phyloP scores from a whole-genome alignment of 192 early-diverging fungal species.

The Backusella parvicylindrica region DNA sequence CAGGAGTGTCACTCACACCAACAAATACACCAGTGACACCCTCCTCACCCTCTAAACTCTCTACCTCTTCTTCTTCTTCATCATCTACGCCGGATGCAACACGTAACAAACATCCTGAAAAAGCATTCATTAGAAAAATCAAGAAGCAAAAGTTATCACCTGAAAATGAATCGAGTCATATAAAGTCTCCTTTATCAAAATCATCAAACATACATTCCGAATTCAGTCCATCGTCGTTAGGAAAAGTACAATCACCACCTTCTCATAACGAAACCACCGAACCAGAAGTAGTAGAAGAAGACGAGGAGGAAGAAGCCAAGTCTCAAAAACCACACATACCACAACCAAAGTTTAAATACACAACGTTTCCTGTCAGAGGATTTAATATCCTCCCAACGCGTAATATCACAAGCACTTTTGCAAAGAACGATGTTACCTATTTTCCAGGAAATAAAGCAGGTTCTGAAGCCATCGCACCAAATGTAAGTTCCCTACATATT shows the following conservation, averaged over 20 bases:
- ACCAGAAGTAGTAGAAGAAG: neutral
- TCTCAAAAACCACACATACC: neutral
- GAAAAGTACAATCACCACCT: neutral
- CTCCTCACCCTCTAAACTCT: neutral
- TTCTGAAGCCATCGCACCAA: conserved; percentile 13
- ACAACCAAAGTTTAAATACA: conserved; percentile 48
- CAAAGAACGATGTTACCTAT: conserved; percentile 44
- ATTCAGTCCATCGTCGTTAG: neutral
- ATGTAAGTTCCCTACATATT: conserved; percentile 26
- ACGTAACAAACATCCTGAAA: conserved; percentile 2
- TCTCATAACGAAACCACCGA: neutral
- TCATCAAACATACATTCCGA: neutral
- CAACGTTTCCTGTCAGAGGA: conserved; percentile 46
- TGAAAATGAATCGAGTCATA: neutral
- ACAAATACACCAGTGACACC: neutral
- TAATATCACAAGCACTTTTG: conserved; percentile 45
- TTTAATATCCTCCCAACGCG: conserved; percentile 42
- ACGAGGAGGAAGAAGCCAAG: neutral
- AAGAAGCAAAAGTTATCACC: conserved; percentile 13
- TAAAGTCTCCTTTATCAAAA: neutral
- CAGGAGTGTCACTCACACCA: neutral
- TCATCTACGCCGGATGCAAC: neutral
- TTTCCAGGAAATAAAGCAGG: conserved; percentile 39
- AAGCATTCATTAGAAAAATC: neutral
- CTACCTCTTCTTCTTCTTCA: neutral